Evolutionary conservation across 179 eudicot species (phyloP).

Genomic region (Actinidia polygama): DNA sequence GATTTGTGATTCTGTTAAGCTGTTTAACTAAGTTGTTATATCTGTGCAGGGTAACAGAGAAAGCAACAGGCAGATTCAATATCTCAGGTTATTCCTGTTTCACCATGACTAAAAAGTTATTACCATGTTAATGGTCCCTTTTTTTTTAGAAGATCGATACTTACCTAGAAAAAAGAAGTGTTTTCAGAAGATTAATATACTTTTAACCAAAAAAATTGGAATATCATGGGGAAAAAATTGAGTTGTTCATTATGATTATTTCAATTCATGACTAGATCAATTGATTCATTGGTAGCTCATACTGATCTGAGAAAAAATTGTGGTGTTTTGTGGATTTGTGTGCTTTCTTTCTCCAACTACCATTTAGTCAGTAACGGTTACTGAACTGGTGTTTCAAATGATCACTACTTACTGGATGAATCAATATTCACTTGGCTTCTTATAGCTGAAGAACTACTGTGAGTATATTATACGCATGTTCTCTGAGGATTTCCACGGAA

Average conservation of each 20-base stretch:
- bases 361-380: neutral
- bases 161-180: neutral
- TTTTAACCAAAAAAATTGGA: neutral
- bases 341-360: neutral
- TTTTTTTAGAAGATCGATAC: neutral
- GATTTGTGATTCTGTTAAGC: conserved; percentile 10
- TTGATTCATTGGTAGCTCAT: neutral
- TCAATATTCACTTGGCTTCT: neutral
- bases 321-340: neutral
- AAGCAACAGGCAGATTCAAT: conserved; percentile 30
- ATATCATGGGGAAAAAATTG: neutral
- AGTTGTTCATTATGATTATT: neutral
- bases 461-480: neutral
- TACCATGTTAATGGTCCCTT: neutral
- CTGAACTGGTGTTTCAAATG: neutral
- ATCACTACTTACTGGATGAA: neutral
- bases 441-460: neutral
- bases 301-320: neutral
- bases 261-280: neutral
- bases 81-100: conserved; percentile 36
- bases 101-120: neutral
- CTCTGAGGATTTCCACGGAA: neutral
- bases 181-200: neutral
- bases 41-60: conserved; percentile 43
- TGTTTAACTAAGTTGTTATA: conserved; percentile 12